phyloP scores from a whole-genome alignment of 2,329 filamentous ascomycete genomes.

The Sordariomycetes sp. region DNA sequence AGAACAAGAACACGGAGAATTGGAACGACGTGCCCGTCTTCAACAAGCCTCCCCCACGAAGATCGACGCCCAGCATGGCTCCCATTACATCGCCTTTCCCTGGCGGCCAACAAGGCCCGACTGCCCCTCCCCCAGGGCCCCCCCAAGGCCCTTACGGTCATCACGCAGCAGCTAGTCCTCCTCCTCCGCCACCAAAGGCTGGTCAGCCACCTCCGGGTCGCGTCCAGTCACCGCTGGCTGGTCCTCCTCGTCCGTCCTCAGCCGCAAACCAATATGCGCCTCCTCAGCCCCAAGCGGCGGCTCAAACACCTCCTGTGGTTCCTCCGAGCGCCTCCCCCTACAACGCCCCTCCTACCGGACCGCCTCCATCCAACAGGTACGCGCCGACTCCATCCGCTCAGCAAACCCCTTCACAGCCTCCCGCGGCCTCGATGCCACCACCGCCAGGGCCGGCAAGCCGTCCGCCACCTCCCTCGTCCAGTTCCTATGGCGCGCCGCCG shows the following conservation, averaged over 20 bases:
- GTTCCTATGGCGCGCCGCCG: constrained; percentile 31
- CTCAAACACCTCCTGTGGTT: constrained; percentile 48
- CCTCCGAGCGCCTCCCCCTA: constrained; percentile 78
- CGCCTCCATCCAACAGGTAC: constrained; percentile 68
- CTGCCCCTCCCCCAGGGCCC: constrained; percentile 51
- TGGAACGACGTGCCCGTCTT: constrained; percentile 97
- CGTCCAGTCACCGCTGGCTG: constrained; percentile 62
- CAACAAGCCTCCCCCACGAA: constrained; percentile 62
- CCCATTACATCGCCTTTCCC: constrained; percentile 70
- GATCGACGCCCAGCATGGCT: constrained; percentile 62
- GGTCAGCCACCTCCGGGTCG: constrained; percentile 58
- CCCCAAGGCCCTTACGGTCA: constrained; percentile 50
- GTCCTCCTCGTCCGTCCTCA: constrained; percentile 51
- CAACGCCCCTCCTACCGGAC: constrained; percentile 63
- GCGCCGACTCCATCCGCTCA: constrained; percentile 57
- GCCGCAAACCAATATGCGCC: constrained; percentile 46
- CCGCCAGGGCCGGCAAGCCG: constrained; percentile 30
- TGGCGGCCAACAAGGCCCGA: constrained; percentile 44
- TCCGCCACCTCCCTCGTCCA: constrained; percentile 37
- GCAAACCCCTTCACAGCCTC: constrained; percentile 33
- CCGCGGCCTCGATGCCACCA: constrained; percentile 25
- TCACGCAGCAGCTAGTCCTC: constrained; percentile 58
- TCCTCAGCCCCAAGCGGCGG: constrained; percentile 53
- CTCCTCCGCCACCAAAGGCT: constrained; percentile 79
- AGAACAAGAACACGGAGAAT: constrained; percentile 61